Conservation (phyloP, 768 basidiomycete species). For the Erythrobasidium yunnanense region DNA sequence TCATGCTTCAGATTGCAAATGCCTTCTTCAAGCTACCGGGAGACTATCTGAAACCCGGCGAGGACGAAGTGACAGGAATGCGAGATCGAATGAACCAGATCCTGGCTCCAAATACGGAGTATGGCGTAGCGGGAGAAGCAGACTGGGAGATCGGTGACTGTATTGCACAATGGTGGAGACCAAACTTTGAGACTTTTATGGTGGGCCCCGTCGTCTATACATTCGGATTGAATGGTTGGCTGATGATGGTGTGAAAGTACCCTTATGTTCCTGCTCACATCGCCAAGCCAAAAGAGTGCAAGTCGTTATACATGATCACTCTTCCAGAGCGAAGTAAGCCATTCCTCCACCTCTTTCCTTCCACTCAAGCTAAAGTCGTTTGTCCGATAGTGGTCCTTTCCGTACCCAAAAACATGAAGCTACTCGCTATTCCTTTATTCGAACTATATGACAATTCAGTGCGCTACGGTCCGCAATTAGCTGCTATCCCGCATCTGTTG, state of each 20-base stretch:
- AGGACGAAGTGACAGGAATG: slow-evolving; percentile 82
- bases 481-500: slow-evolving; percentile 81
- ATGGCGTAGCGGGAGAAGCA: slow-evolving; percentile 49
- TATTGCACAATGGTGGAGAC: slow-evolving; percentile 96
- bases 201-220: slow-evolving; percentile 47
- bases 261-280: slow-evolving; percentile 52
- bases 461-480: slow-evolving; percentile 84
- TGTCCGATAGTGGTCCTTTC: slow-evolving; percentile 70
- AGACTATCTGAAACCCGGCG: slow-evolving; percentile 95
- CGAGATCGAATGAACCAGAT: slow-evolving; percentile 80
- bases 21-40: slow-evolving; percentile 99
- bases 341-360: background rate
- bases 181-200: slow-evolving; percentile 98
- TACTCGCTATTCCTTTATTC: slow-evolving; percentile 88
- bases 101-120: slow-evolving; percentile 43
- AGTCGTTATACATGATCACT: slow-evolving; percentile 86
- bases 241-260: slow-evolving; percentile 28
- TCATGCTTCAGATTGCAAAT: slow-evolving; percentile 97
- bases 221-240: background rate
- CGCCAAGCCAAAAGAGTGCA: slow-evolving; percentile 95
- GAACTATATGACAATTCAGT: slow-evolving; percentile 97
- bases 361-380: background rate
- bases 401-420: slow-evolving; percentile 97
- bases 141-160: slow-evolving; percentile 96
- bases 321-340: slow-evolving; percentile 84